Percentiles rank a stretch among this genome's conserved stretches.
Conservation (phyloP, 768 basidiomycete genomes). For the Pisolithus tinctorius region DNA sequence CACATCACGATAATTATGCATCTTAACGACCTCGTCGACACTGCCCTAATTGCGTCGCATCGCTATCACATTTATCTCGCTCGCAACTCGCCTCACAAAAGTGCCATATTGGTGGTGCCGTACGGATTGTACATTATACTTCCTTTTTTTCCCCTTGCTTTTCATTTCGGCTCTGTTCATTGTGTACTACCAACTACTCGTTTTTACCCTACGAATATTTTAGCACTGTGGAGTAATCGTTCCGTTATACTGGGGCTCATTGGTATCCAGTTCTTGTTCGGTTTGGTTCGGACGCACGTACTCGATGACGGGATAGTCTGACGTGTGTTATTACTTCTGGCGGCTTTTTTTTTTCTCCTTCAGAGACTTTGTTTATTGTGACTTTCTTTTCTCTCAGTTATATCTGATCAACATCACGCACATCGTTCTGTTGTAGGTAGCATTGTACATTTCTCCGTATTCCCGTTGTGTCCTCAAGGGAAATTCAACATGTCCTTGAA, state of each 20-base stretch:
- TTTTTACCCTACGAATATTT: slow-evolving; percentile 27
- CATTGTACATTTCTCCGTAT: slow-evolving; percentile 19
- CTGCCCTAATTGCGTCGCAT: slow-evolving; percentile 25
- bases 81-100: slow-evolving; percentile 13
- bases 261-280: slow-evolving; percentile 23
- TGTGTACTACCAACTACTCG: slow-evolving; percentile 27
- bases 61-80: slow-evolving; percentile 12
- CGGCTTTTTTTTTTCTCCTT: background rate
- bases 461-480: background rate
- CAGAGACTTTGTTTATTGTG: slow-evolving; percentile 10
- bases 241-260: slow-evolving; percentile 16
- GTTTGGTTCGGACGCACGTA: slow-evolving; percentile 19
- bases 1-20: slow-evolving; percentile 22
- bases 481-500: too few relatives aligned
- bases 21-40: slow-evolving; percentile 24
- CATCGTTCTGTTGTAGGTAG: slow-evolving; percentile 25
- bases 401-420: slow-evolving; percentile 3
- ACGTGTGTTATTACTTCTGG: slow-evolving; percentile 19
- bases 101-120: slow-evolving; percentile 22
- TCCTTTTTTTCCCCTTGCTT: slow-evolving; percentile 1
- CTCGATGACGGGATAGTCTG: slow-evolving; percentile 25
- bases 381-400: slow-evolving; percentile 14
- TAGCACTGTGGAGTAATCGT: slow-evolving; percentile 28
- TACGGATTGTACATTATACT: slow-evolving; percentile 28
- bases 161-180: slow-evolving; percentile 22